These are phyloP conservation scores for Alternaria gaisen DNA, from an alignment of 2,329 filamentous ascomycete genomes.

Conservation along the genomic window DNA sequence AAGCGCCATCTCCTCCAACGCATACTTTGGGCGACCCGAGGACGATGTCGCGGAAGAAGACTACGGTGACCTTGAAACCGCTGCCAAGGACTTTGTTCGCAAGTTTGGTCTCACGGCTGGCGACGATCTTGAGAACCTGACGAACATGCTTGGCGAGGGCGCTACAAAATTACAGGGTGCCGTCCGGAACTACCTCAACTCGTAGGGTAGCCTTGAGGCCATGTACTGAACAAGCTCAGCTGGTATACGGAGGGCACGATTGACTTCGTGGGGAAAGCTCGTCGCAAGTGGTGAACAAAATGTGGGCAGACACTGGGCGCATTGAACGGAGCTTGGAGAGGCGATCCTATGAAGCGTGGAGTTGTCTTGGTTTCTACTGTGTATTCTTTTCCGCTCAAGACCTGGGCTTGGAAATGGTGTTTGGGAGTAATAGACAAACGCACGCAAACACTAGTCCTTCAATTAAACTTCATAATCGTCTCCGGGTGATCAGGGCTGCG, in stretches of 20 bases:
- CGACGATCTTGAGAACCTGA: slow-evolving; percentile 93
- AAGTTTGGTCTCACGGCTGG: slow-evolving; percentile 95
- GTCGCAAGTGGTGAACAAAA: neutral
- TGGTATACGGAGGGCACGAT: neutral
- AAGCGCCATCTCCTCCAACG: slow-evolving; percentile 90
- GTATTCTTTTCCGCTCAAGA: neutral
- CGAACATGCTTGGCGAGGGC: slow-evolving; percentile 83
- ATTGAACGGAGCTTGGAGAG: neutral
- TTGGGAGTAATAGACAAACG: slow-evolving; percentile 11
- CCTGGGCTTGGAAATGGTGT: slow-evolving; percentile 8
- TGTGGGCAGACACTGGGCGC: slow-evolving; percentile 5
- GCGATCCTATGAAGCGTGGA: slow-evolving; percentile 4
- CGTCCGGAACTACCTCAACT: slow-evolving; percentile 52
- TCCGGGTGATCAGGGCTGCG: neutral
- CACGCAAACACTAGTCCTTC: neutral
- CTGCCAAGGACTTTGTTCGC: slow-evolving; percentile 94
- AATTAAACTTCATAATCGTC: neutral
- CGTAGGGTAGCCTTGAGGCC: slow-evolving; percentile 32
- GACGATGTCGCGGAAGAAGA: slow-evolving; percentile 75
- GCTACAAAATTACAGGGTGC: slow-evolving; percentile 79
- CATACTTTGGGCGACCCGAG: slow-evolving; percentile 95
- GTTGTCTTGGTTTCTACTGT: slow-evolving; percentile 3
- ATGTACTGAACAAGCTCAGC: neutral
- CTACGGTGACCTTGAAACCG: slow-evolving; percentile 90
- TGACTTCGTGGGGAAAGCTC: neutral